These are phyloP conservation scores for Pezicula radicicola DNA, from an alignment of 2,329 filamentous ascomycete genomes.

Conservation along the genomic window DNA sequence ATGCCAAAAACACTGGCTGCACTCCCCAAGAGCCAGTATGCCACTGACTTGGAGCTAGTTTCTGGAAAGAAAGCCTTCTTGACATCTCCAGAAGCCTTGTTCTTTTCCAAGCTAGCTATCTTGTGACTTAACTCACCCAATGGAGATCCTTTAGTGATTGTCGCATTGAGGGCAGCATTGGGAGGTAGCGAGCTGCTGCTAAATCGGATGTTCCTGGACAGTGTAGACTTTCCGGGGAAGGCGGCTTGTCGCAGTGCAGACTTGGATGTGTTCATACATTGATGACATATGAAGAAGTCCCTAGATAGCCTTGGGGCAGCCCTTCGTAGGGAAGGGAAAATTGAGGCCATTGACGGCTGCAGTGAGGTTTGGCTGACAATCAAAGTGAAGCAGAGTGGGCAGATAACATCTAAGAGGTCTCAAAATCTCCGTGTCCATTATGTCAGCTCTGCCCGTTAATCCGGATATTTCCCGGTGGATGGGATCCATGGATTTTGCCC, in stretches of 20 bases:
- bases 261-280: constrained; percentile 20
- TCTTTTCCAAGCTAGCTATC: constrained; percentile 10
- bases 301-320: constrained; percentile 21
- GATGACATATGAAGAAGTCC: constrained; percentile 28
- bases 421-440: neutral
- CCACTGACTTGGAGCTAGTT: constrained; percentile 72
- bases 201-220: constrained; percentile 23
- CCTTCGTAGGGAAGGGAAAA: constrained; percentile 25
- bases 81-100: neutral
- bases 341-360: constrained; percentile 24
- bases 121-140: constrained; percentile 19
- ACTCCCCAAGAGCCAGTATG: constrained; percentile 89
- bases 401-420: neutral
- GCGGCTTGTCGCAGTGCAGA: constrained; percentile 8
- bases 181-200: constrained; percentile 21
- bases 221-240: constrained; percentile 16
- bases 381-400: constrained; percentile 2
- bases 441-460: neutral
- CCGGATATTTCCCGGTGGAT: neutral
- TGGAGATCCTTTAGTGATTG: constrained; percentile 12
- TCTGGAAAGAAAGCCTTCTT: constrained; percentile 33
- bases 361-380: constrained; percentile 2
- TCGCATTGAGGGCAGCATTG: constrained; percentile 1
- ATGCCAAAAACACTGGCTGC: constrained; percentile 95
- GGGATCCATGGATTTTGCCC: no score